Conservation (phyloP, 495 filamentous ascomycete genomes). For the Astrothelium subdiscretum region DNA sequence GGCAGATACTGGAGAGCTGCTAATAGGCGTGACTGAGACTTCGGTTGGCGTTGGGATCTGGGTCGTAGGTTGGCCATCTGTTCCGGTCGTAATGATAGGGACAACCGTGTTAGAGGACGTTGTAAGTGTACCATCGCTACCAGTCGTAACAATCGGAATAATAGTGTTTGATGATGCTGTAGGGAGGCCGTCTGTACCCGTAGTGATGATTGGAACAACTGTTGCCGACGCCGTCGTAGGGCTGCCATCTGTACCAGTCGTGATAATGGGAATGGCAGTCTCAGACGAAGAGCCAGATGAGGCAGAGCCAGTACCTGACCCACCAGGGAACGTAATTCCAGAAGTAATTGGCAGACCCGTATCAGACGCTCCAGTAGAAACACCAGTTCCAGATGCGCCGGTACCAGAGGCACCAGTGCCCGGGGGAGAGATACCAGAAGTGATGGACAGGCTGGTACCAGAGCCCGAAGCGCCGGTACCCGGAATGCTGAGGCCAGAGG, state of each 20-base stretch:
- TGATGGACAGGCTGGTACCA: background rate
- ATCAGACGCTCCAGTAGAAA: background rate
- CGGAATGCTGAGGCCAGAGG: background rate
- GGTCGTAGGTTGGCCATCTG: background rate
- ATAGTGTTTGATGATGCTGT: background rate
- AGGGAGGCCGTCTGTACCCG: background rate
- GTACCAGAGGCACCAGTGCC: background rate
- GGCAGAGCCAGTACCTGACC: background rate
- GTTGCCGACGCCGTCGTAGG: background rate
- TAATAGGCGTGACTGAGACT: background rate
- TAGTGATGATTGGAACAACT: background rate
- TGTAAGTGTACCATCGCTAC: background rate
- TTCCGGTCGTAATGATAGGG: constrained; percentile 4
- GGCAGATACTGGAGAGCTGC: background rate
- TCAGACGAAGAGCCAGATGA: background rate
- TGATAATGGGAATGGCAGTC: background rate
- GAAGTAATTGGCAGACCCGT: background rate
- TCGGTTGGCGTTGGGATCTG: background rate
- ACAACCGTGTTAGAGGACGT: background rate
- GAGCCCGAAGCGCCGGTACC: background rate
- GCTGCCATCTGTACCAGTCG: background rate
- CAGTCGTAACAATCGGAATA: background rate
- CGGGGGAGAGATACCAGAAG: background rate
- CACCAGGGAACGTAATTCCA: background rate
- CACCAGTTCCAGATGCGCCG: background rate